phyloP scores from a whole-genome alignment of 2,329 filamentous ascomycete species.

The Acephala macrosclerotiorum region DNA sequence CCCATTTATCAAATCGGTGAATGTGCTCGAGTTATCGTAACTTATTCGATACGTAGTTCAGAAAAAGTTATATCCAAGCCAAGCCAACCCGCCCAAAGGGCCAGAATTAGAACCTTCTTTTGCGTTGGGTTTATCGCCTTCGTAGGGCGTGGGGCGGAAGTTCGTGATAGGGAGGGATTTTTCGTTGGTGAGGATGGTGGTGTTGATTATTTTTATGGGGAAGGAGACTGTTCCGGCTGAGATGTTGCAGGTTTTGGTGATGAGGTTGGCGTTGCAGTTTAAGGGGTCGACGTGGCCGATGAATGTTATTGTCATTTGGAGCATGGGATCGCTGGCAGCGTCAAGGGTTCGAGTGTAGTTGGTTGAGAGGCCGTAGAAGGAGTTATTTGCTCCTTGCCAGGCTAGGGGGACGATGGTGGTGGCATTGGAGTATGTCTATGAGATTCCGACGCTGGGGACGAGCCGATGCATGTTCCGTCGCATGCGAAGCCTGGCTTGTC shows the following conservation, averaged over 20 bases:
- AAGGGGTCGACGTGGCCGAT: neutral
- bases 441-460: neutral
- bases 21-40: neutral
- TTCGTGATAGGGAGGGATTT: neutral
- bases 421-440: neutral
- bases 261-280: slow-evolving; percentile 5
- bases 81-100: neutral
- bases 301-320: neutral
- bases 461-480: slow-evolving; percentile 1
- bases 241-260: slow-evolving; percentile 4
- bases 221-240: neutral
- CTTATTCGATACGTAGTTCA: neutral
- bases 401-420: neutral
- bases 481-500: neutral
- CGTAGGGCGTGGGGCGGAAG: neutral
- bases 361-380: neutral
- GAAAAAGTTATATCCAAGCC: neutral
- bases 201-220: slow-evolving; percentile 4
- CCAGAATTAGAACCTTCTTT: neutral
- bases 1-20: neutral
- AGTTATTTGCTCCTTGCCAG: neutral
- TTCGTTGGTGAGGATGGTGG: slow-evolving; percentile 5
- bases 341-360: neutral
- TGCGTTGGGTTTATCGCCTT: neutral
- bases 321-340: neutral